Percentiles rank a stretch among this genome's conserved stretches.
Evolutionary conservation across 345 rosid genomes (phyloP).

Genomic region (Lumnitzera littorea): DNA sequence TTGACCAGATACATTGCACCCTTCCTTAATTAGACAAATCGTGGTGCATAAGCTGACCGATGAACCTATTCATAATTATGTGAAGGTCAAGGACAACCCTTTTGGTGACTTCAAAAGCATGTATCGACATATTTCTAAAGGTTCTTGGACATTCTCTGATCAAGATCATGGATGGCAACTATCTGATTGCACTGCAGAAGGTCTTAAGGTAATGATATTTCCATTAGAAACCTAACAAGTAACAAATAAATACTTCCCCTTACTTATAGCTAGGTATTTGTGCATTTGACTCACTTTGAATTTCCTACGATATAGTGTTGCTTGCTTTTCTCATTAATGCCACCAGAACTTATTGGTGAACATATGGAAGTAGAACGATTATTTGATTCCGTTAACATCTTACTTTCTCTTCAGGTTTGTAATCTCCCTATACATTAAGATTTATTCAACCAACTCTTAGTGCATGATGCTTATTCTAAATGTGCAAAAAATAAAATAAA

Average conservation of each 20-base stretch:
- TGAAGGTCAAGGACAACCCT: constrained; percentile 21
- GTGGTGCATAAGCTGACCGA: too few species aligned
- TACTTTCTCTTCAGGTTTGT: constrained; percentile 32
- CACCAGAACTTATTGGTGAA: constrained; percentile 27
- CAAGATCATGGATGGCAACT: constrained; percentile 32
- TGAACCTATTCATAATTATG: too few species aligned
- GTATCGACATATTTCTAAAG: constrained; percentile 31
- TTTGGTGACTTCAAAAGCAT: constrained; percentile 18
- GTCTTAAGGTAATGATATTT: constrained; percentile 13
- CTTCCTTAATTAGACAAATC: too few species aligned
- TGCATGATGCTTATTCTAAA: too few species aligned
- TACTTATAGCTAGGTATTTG: too few species aligned
- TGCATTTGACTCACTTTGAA: too few species aligned
- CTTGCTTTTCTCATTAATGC: constrained; percentile 26
- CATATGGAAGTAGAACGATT: constrained; percentile 22
- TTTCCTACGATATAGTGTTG: constrained; percentile 20
- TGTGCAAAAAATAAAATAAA: too few species aligned
- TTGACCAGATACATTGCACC: too few species aligned
- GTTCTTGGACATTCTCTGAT: constrained; percentile 29
- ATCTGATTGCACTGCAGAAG: constrained; percentile 34
- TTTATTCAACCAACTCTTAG: too few species aligned
- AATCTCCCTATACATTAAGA: too few species aligned
- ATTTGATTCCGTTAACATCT: constrained; percentile 33
- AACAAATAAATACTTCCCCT: too few species aligned
- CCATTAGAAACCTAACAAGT: not conserved